Evolutionary conservation across 129 eudicot species (phyloP).

Genomic region (sunflower (Helianthus annuus)): HanXRQr2.0-SUNRISE NC_035442.2:92185849-92186348

Average conservation of each 20-base stretch:
- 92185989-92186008: background rate
- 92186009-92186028: background rate
- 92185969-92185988: constrained; percentile 54
- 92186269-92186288: constrained; percentile 54
- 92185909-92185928: constrained; percentile 75
- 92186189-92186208: constrained; percentile 74
- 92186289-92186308: constrained; percentile 71
- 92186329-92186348: constrained; percentile 86
- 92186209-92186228: constrained; percentile 50
- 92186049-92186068: constrained; percentile 85
- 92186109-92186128: constrained; percentile 82
- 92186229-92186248: constrained; percentile 79
- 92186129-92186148: constrained; percentile 86
- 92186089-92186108: constrained; percentile 78
- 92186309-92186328: constrained; percentile 64
- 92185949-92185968: constrained; percentile 63
- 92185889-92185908: constrained; percentile 80
- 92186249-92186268: constrained; percentile 72
- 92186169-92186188: constrained; percentile 82
- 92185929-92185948: constrained; percentile 82
- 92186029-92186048: constrained; percentile 46
- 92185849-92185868: constrained; percentile 65
- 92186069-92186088: constrained; percentile 82
- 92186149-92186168: constrained; percentile 76
- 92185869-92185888: constrained; percentile 77